phyloP scores from a whole-genome alignment of 331 rosid genomes.

The Cydonia oblonga region DNA sequence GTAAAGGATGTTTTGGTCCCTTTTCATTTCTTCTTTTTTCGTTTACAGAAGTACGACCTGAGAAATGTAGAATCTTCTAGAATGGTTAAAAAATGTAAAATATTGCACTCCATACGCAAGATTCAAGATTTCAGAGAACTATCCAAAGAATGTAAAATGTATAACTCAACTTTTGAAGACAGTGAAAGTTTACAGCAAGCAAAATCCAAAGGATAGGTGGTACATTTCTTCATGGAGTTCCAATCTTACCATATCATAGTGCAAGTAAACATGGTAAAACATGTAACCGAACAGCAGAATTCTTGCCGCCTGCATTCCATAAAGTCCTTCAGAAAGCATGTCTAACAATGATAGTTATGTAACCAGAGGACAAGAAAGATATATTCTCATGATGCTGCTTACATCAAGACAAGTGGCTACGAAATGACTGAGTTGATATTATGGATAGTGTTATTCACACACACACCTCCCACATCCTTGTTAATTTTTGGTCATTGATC shows the following conservation, averaged over 20 bases:
- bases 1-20: neutral
- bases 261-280: conserved; percentile 41
- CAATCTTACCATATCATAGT: conserved; percentile 30
- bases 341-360: neutral
- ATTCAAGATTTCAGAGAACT: neutral
- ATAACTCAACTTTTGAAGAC: neutral
- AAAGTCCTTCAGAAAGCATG: conserved; percentile 11
- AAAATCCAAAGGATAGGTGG: neutral
- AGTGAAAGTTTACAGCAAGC: neutral
- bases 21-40: neutral
- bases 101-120: neutral
- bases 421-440: neutral
- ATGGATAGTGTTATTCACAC: no score
- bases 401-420: neutral
- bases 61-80: neutral
- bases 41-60: neutral
- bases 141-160: no score
- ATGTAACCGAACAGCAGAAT: conserved; percentile 37
- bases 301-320: conserved; percentile 32
- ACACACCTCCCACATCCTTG: no score
- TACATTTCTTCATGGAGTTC: neutral
- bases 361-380: no score
- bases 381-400: neutral
- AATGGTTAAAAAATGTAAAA: neutral
- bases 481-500: no score